Base-by-base conservation (phyloP, 352 stramenopile genomes). In the Phytophthora tubulina region DNA sequence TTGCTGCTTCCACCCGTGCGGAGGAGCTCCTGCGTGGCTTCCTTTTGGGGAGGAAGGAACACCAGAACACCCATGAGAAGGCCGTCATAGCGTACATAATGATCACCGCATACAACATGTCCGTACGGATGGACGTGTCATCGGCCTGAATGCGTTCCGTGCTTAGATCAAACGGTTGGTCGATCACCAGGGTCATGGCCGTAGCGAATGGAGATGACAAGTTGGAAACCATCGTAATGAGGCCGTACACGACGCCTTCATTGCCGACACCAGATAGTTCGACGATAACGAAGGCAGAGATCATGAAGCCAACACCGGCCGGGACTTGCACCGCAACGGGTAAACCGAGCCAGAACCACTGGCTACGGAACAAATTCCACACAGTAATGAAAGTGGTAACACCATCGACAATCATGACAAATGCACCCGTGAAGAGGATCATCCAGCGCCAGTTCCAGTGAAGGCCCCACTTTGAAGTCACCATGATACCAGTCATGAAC, bases 391-490 rank as follows among this genome's bases (percentile, higher is more conserved):
- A 50, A 0, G 59, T 67, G 27, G 57, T 42, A 1, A 45, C 31
- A 7, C 51, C 51, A 38, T 80, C 74, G 2, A 73, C 36, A 0
- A 76, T 13, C 17, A 73, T 66, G 8, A 76, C 49, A 3, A 67
- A 42, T 0, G 46, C n/a, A 3, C 55, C 54, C 3, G 62, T 73
- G 17, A 59, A 49, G 3, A 70, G 30, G 27, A 76, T 65, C 63
- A 80, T 78, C 27, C 32, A 60, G 13, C 73, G 72, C 76, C 76
- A 84, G 48, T 74, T 78, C 76, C 76, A 84, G 36, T 76, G 68
- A 1, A 66, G 48, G 0, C 46, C 58, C 58, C 58, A 66, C 36
- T 49, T 65, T 9, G 57, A 65, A 3, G 57, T 65, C 3, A 49
- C 35, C 57, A 56, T 65, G 57, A 65, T 66, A 42, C 58, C 58